Percentiles rank a stretch among this genome's conserved stretches.
phyloP scores from a whole-genome alignment of 768 basidiomycete genomes.

The Hortiboletus campestris region DNA sequence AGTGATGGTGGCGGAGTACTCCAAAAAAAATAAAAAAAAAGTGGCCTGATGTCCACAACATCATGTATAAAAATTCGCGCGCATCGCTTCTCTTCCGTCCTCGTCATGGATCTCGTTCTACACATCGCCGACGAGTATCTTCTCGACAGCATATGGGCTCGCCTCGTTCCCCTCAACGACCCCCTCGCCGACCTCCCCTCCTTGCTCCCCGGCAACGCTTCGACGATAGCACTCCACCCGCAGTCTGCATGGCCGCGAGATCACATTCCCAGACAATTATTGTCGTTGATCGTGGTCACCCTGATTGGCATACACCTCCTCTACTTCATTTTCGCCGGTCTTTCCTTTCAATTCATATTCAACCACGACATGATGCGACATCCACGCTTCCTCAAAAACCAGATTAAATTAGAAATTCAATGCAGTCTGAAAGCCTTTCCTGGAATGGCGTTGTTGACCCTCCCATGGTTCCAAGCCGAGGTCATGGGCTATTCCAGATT shows the following conservation, averaged over 20 bases:
- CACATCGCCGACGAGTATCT: conserved; percentile 63
- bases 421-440: conserved; percentile 77
- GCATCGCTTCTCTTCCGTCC: no score
- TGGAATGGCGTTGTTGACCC: conserved; percentile 73
- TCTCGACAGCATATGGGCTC: conserved; percentile 79
- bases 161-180: conserved; percentile 56
- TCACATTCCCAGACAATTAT: conserved; percentile 71
- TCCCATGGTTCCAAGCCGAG: conserved; percentile 94
- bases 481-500: conserved; percentile 80
- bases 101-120: conserved; percentile 78
- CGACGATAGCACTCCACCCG: conserved; percentile 36
- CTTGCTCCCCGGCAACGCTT: conserved; percentile 37
- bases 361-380: conserved; percentile 95
- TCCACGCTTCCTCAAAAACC: conserved; percentile 89
- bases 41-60: conserved; percentile 29
- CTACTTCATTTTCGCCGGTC: conserved; percentile 85
- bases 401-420: conserved; percentile 78
- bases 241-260: conserved; percentile 84
- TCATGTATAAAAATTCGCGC: conserved; percentile 22
- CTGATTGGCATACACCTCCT: conserved; percentile 78
- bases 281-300: conserved; percentile 72
- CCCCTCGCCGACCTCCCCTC: conserved; percentile 38
- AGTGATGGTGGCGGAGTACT: not conserved
- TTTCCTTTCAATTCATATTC: conserved; percentile 86
- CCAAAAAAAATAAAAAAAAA: conserved; percentile 30